phyloP scores from a whole-genome alignment of 768 basidiomycete species.

The Leccinum subgranulosum region DNA sequence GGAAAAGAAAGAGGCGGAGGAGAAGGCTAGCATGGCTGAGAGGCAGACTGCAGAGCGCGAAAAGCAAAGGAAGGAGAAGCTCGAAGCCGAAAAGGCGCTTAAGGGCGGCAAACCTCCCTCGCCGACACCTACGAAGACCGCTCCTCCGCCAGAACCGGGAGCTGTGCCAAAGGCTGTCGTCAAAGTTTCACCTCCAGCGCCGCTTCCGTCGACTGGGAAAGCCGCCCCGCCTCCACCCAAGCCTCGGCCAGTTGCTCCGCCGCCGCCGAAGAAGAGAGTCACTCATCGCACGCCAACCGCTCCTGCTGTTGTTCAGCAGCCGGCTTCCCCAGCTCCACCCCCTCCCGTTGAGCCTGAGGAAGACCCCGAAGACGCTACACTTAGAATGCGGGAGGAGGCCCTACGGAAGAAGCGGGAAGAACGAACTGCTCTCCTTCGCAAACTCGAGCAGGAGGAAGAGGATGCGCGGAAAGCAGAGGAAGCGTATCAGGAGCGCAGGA shows the following conservation, averaged over 20 bases:
- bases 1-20: conserved; percentile 90
- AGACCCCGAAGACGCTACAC: conserved; percentile 74
- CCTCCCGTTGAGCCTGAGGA: conserved; percentile 44
- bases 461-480: conserved; percentile 50
- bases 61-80: conserved; percentile 60
- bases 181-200: background rate
- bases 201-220: conserved; percentile 30
- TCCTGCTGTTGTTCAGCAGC: conserved; percentile 24
- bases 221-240: conserved; percentile 37
- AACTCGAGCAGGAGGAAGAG: conserved; percentile 66
- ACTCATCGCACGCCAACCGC: conserved; percentile 12
- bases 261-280: conserved; percentile 29
- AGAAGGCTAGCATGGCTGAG: conserved; percentile 76
- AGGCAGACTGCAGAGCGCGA: conserved; percentile 80
- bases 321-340: conserved; percentile 18
- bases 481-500: conserved; percentile 32
- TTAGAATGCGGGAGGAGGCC: conserved; percentile 67
- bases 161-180: conserved; percentile 25
- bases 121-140: conserved; percentile 42
- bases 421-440: conserved; percentile 64
- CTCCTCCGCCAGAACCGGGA: conserved; percentile 37
- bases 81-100: conserved; percentile 71
- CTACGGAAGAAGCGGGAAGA: conserved; percentile 72
- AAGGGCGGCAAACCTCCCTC: conserved; percentile 46
- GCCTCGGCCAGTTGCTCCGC: conserved; percentile 31